A percentile compares a stretch with the other conserved stretches of the same genome.
Evolutionary conservation across 164 flowering plant genomes (phyloP).

Genomic region (Tetracentron sinense): DNA sequence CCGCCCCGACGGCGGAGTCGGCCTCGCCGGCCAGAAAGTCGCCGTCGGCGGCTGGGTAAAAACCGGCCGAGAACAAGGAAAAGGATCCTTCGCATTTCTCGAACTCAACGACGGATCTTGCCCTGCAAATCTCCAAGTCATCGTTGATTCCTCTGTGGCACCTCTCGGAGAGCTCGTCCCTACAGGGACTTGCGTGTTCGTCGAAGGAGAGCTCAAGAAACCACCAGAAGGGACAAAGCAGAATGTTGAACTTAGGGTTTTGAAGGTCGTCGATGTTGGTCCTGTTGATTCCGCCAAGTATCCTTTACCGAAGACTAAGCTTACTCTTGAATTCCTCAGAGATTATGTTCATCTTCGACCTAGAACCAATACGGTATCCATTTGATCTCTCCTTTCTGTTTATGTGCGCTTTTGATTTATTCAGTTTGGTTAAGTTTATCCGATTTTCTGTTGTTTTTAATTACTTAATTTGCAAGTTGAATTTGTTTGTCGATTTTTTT

Average conservation of each 20-base stretch:
- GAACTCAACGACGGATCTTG: constrained; percentile 91
- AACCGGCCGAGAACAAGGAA: constrained; percentile 86
- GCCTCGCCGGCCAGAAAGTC: constrained; percentile 53
- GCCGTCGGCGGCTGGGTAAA: constrained; percentile 88
- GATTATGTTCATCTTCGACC: constrained; percentile 74
- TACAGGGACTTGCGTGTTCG: constrained; percentile 73
- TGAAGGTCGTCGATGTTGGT: constrained; percentile 60
- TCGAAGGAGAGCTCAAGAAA: constrained; percentile 61
- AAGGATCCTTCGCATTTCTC: constrained; percentile 73
- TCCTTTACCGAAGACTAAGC: constrained; percentile 75
- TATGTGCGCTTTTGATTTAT: not conserved
- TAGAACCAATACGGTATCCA: constrained; percentile 73
- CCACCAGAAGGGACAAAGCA: constrained; percentile 83
- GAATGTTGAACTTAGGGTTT: constrained; percentile 72
- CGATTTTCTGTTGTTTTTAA: too few relatives aligned
- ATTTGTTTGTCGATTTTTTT: too few relatives aligned
- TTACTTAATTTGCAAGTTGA: too few relatives aligned
- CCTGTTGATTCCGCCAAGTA: constrained; percentile 69
- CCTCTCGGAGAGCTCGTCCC: constrained; percentile 49
- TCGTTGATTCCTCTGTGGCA: constrained; percentile 50
- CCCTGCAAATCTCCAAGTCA: constrained; percentile 76
- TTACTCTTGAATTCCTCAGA: constrained; percentile 71
- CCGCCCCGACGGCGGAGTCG: constrained; percentile 71
- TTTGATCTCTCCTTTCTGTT: not conserved
- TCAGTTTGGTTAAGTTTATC: not conserved